Base-by-base conservation (phyloP, 148 eudicot species). In the Vaccinium corymbosum region DNA sequence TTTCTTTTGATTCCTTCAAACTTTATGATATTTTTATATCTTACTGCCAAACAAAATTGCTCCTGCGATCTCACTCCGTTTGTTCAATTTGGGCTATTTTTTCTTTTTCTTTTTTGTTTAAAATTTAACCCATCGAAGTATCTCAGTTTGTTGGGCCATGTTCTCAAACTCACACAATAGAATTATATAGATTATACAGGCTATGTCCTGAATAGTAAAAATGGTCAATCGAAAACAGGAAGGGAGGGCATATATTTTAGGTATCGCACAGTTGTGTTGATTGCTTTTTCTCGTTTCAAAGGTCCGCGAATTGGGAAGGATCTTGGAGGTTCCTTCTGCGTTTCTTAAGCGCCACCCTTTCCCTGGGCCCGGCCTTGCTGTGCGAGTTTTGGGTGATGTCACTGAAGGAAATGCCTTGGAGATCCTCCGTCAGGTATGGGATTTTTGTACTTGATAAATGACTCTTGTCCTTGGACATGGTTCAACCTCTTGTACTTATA, bases 361-460 rank as follows among this genome's bases (percentile, higher is more conserved):
- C 84, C 99, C 99, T 11, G 99, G 99, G 48, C 99, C 99, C 4
- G 99, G 99, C 32, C 97, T 97, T 86, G 99, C 98, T 59, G 98
- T 97, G 7, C 90, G 99, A 80, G 93, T 97, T 71, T 86, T 90
- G 81, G 99, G 99, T 75, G 99, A 97, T 89, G 99, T 97, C 46
- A 97, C 97, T 64, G 88, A 87, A 89, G 96, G 91, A 84, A 90
- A 93, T 85, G 92, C 91, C 76, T 89, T 97, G 89, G 97, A 97
- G 38, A 88, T 89, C 70, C 91, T 97, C 20, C 94, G 97, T 1
- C 89, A 88, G 94, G 98, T 97, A 84, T 70, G 61, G 13, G 71
- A 13, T 73, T 66, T 25, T 56, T 9, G 7, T 75, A 22, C 22
- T 29, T 38, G 42, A 57, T 48, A n/a, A 50, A 29, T 78, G 29